These are phyloP conservation scores for Plasmodium ovale DNA, from an alignment of 169 alveolate species.

Conservation along the genomic window DNA sequence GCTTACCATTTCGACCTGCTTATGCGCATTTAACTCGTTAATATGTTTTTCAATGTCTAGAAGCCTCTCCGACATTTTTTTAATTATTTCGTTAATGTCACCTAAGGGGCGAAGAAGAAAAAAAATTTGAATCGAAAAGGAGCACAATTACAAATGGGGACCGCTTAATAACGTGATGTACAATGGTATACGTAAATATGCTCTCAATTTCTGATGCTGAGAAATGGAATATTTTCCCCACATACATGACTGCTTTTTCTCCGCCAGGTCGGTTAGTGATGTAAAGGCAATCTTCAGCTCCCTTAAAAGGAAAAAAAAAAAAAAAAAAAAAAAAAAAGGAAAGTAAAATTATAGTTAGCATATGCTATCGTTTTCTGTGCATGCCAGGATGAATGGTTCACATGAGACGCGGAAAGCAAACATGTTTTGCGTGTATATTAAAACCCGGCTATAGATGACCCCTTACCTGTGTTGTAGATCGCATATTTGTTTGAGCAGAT, in stretches of 20 bases:
- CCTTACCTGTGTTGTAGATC: constrained; percentile 70
- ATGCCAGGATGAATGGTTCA: not conserved
- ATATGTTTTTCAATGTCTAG: constrained; percentile 63
- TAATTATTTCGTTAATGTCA: constrained; percentile 63
- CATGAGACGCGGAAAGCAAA: not conserved
- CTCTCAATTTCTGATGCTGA: not conserved
- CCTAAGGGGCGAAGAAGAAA: not conserved
- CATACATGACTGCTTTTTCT: constrained; percentile 47
- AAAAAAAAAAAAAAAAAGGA: not conserved
- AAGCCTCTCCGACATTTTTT: constrained; percentile 44
- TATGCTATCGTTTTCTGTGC: no score
- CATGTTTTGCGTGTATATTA: no score
- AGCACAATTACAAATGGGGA: not conserved
- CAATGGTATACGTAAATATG: not conserved
- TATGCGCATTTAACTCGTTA: constrained; percentile 64
- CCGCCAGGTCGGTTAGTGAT: constrained; percentile 60
- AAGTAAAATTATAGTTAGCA: not conserved
- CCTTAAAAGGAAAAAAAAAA: not conserved
- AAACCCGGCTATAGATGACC: no score
- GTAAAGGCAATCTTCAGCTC: constrained; percentile 69
- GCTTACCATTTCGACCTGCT: constrained; percentile 67
- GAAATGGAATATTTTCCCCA: no score
- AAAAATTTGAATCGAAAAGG: not conserved
- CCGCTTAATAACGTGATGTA: not conserved
- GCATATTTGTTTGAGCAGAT: constrained; percentile 43